Conservation (phyloP, 1,284 basidiomycete genomes). For the Ustilago esculenta region DNA sequence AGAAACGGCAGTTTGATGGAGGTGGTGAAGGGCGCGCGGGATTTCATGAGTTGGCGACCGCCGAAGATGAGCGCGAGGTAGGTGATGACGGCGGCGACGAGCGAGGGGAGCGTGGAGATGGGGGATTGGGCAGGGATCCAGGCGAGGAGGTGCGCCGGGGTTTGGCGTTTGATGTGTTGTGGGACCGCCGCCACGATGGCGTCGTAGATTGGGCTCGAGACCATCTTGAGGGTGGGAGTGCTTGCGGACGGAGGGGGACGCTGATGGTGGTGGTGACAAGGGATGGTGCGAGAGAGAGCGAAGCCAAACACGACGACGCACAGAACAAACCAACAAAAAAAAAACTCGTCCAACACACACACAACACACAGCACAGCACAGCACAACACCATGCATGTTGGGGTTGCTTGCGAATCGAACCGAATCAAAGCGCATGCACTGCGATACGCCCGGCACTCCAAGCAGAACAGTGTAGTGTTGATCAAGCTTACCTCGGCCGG, state of each 20-base stretch:
- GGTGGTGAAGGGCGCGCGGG: conserved; percentile 71
- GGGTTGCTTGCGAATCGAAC: background rate
- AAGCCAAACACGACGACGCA: background rate
- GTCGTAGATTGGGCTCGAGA: conserved; percentile 48
- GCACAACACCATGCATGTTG: background rate
- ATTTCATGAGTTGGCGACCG: conserved; percentile 83
- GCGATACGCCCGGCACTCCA: no score
- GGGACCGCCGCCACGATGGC: conserved; percentile 41
- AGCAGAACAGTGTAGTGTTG: no score
- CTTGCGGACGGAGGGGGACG: no score
- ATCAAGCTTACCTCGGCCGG: conserved; percentile 14
- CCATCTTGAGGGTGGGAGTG: conserved; percentile 26
- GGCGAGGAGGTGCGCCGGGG: conserved; percentile 38
- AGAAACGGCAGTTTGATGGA: conserved; percentile 80
- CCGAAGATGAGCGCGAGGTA: conserved; percentile 92
- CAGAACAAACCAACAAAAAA: conserved; percentile 6
- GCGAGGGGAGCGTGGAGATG: conserved; percentile 50
- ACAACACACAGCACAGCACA: background rate
- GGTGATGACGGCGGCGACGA: conserved; percentile 72
- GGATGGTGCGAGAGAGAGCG: background rate
- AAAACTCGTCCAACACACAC: no score
- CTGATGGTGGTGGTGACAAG: conserved; percentile 24
- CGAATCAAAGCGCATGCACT: no score
- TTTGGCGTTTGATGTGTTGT: conserved; percentile 27
- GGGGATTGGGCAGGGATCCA: conserved; percentile 60